Conservation (phyloP, 768 basidiomycete species). For the Piloderma croceum region DNA sequence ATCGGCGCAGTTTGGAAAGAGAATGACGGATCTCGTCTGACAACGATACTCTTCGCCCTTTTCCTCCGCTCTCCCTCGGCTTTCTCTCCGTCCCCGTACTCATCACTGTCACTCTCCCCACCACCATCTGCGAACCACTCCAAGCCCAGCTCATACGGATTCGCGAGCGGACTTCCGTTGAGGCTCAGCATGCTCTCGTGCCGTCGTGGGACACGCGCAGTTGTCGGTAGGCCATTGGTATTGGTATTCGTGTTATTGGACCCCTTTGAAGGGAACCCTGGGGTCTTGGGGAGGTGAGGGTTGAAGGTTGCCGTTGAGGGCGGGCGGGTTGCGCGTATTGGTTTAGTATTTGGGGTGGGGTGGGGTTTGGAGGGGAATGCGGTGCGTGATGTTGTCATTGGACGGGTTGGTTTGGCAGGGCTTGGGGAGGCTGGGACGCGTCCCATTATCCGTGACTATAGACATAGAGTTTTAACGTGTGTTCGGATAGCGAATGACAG, state of each 20-base stretch:
- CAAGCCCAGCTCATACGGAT: conserved; percentile 66
- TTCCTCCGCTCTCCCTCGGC: conserved; percentile 25
- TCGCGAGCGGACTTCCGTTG: conserved; percentile 79
- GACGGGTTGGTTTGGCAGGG: conserved; percentile 29
- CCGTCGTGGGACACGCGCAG: conserved; percentile 60
- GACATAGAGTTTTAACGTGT: conserved; percentile 1
- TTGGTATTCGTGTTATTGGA: conserved; percentile 30
- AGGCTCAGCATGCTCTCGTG: conserved; percentile 77
- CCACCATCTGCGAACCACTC: conserved; percentile 46
- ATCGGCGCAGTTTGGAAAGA: conserved; percentile 32
- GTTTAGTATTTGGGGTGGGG: conserved; percentile 24
- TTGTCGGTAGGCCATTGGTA: too few species aligned
- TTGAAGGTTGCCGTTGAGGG: conserved; percentile 65
- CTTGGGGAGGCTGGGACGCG: conserved; percentile 30
- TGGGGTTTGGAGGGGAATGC: conserved; percentile 48
- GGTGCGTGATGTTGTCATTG: conserved; percentile 33
- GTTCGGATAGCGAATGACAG: conserved; percentile 1
- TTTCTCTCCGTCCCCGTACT: conserved; percentile 22
- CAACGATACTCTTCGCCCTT: conserved; percentile 49
- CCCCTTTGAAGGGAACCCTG: conserved; percentile 50
- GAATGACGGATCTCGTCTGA: conserved; percentile 52
- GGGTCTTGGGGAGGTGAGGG: conserved; percentile 57
- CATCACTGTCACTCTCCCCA: conserved; percentile 27
- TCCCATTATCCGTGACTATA: conserved; percentile 19
- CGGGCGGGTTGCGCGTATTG: conserved; percentile 13